A percentile compares a stretch with the other conserved stretches of the same genome.
Evolutionary conservation across 2,329 filamentous ascomycete genomes (phyloP).

Genomic region (Cucurbitaria berberidis): DNA sequence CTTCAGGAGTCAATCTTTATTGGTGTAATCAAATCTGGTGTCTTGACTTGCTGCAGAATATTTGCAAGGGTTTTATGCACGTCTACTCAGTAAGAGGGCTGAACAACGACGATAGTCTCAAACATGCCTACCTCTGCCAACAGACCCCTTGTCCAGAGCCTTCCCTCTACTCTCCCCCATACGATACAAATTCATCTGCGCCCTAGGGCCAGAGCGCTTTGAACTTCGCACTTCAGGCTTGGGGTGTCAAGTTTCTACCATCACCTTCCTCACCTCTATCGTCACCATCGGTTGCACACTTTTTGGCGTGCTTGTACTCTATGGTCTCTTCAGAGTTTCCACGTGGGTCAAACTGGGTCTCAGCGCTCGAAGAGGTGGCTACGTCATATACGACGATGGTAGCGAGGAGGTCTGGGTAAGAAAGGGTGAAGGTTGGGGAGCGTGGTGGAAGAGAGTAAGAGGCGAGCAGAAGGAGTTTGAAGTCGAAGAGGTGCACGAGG

Average conservation of each 20-base stretch:
- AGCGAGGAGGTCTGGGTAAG: slow-evolving; percentile 40
- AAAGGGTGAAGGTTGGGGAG: slow-evolving; percentile 32
- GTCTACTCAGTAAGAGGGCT: neutral
- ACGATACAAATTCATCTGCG: slow-evolving; percentile 43
- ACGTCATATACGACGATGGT: slow-evolving; percentile 37
- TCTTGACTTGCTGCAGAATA: neutral
- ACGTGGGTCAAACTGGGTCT: slow-evolving; percentile 17
- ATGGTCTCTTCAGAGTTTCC: slow-evolving; percentile 27
- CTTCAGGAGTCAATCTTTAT: too few relatives aligned
- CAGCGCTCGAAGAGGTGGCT: slow-evolving; percentile 34
- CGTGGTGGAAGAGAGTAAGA: slow-evolving; percentile 35
- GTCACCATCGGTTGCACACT: slow-evolving; percentile 53
- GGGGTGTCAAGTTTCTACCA: slow-evolving; percentile 56
- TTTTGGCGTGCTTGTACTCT: slow-evolving; percentile 47
- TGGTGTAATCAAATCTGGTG: neutral
- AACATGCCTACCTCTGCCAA: slow-evolving; percentile 53
- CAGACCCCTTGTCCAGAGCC: slow-evolving; percentile 43
- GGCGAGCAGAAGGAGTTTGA: slow-evolving; percentile 33
- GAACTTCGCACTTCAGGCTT: slow-evolving; percentile 54
- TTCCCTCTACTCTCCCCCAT: slow-evolving; percentile 51
- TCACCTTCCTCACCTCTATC: slow-evolving; percentile 53
- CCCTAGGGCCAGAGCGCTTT: slow-evolving; percentile 50
- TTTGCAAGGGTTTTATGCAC: too few relatives aligned
- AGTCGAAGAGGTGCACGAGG: slow-evolving; percentile 34
- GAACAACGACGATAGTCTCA: slow-evolving; percentile 38